Evolutionary conservation across 2,329 filamentous ascomycete species (phyloP).

Genomic region (Colletotrichum liriopes): DNA sequence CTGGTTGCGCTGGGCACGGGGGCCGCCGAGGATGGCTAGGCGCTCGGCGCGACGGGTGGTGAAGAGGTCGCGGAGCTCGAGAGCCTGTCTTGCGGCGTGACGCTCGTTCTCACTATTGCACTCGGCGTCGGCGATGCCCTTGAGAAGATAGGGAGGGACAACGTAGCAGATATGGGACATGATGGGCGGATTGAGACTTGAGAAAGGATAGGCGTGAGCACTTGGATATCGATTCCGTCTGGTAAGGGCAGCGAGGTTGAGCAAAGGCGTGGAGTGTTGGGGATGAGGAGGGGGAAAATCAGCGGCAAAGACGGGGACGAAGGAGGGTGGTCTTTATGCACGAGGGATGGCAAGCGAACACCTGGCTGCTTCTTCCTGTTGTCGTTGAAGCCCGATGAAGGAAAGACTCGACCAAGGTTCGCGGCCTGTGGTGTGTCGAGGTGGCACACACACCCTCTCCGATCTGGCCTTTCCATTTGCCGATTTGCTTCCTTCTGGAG

Average conservation of each 20-base stretch:
- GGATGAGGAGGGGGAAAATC: not conserved
- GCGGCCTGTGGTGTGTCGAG: not conserved
- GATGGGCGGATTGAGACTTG: not conserved
- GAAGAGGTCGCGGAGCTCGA: constrained; percentile 53
- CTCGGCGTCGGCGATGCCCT: constrained; percentile 58
- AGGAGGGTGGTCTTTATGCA: not conserved
- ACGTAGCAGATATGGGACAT: constrained; percentile 54
- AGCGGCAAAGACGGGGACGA: not conserved
- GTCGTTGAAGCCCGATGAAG: not conserved
- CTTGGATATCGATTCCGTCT: too few species aligned
- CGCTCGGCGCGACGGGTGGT: constrained; percentile 52
- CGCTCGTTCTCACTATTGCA: constrained; percentile 55
- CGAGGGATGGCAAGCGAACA: not conserved
- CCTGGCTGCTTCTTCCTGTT: not conserved
- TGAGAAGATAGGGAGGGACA: constrained; percentile 64
- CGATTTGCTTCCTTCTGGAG: not conserved
- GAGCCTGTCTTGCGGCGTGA: constrained; percentile 53
- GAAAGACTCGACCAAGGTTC: not conserved
- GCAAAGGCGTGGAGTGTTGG: not conserved
- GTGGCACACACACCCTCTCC: not conserved
- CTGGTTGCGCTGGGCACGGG: constrained; percentile 49
- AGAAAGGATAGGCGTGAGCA: not conserved
- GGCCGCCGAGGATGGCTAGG: constrained; percentile 53
- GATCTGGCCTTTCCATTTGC: not conserved
- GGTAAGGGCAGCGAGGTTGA: too few species aligned